These are phyloP conservation scores for Phytopythium vexans DNA, from an alignment of 352 stramenopile genomes.

Conservation along the genomic window DNA sequence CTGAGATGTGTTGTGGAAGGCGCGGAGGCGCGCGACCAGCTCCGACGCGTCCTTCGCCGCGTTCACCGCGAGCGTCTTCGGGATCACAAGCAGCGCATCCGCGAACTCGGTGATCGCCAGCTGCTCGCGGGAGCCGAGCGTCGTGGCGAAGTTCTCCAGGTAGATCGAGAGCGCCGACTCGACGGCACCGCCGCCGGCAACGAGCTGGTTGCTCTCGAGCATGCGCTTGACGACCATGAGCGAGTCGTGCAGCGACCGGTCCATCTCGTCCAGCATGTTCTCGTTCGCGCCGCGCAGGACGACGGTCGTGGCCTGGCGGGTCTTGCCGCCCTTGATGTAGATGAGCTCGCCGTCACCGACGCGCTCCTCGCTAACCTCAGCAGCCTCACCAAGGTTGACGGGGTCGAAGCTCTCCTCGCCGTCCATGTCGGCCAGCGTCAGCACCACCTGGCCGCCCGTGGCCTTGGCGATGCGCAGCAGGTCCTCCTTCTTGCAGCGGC, in stretches of 20 bases:
- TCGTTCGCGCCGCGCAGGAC: constrained; percentile 99
- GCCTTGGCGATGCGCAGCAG: constrained; percentile 98
- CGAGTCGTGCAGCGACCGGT: constrained; percentile 98
- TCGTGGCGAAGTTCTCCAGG: constrained; percentile 98
- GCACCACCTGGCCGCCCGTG: constrained; percentile 95
- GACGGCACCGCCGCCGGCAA: constrained; percentile 96
- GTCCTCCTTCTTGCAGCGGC: constrained; percentile 98
- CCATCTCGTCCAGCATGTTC: constrained; percentile 99
- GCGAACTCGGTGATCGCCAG: constrained; percentile 99
- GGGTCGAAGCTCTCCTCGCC: constrained; percentile 97
- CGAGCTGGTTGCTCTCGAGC: constrained; percentile 99
- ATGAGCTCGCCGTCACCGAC: constrained; percentile 99
- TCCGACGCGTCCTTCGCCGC: constrained; percentile 98
- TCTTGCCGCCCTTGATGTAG: constrained; percentile 97
- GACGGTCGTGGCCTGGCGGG: constrained; percentile 93
- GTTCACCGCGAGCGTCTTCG: constrained; percentile 99
- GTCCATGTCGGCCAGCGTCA: constrained; percentile 99
- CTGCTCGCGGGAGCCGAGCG: constrained; percentile 96
- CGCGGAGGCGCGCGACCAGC: constrained; percentile 95
- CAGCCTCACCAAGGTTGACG: constrained; percentile 89
- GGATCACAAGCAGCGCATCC: constrained; percentile 97
- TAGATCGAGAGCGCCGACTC: constrained; percentile 98
- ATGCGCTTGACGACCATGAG: constrained; percentile 99
- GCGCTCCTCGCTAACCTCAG: constrained; percentile 94
- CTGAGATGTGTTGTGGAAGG: constrained; percentile 96